phyloP scores from a whole-genome alignment of 2,329 filamentous ascomycete genomes.

The Apiospora sp. region DNA sequence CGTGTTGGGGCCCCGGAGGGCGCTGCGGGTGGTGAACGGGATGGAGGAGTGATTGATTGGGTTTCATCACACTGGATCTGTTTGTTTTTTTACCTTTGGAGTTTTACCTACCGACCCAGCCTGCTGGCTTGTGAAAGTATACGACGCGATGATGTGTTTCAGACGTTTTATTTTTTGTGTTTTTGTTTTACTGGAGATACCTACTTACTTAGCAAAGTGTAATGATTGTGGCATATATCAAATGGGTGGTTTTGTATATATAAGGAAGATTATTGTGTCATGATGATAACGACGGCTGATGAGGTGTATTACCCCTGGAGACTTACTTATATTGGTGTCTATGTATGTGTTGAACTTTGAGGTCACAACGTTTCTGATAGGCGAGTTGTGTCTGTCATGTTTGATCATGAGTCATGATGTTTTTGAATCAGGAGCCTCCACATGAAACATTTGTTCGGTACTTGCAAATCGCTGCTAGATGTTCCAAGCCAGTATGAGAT shows the following conservation, averaged over 20 bases:
- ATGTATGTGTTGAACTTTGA: neutral
- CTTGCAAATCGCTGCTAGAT: too few relatives aligned
- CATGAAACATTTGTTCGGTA: neutral
- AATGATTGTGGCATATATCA: neutral
- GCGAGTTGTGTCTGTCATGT: neutral
- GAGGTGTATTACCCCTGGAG: neutral
- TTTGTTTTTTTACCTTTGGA: neutral
- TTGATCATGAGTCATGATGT: conserved; percentile 6
- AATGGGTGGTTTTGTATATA: neutral
- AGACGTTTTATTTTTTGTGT: neutral
- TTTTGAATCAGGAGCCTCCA: neutral
- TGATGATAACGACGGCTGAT: neutral
- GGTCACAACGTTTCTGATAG: neutral
- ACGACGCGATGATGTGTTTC: conserved; percentile 18
- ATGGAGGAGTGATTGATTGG: conserved; percentile 45
- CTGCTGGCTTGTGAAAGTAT: neutral
- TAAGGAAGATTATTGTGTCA: neutral
- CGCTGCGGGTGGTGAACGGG: conserved; percentile 72
- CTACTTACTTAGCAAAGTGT: neutral
- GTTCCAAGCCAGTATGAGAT: too few relatives aligned
- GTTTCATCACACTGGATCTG: neutral
- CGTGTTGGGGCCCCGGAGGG: conserved; percentile 71
- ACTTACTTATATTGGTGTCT: neutral
- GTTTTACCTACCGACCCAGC: too few relatives aligned
- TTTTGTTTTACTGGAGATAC: neutral